A percentile compares a stretch with the other conserved stretches of the same genome.
Evolutionary conservation across 2,329 filamentous ascomycete genomes (phyloP).

Genomic region (Tolypocladium guangdongense): DNA sequence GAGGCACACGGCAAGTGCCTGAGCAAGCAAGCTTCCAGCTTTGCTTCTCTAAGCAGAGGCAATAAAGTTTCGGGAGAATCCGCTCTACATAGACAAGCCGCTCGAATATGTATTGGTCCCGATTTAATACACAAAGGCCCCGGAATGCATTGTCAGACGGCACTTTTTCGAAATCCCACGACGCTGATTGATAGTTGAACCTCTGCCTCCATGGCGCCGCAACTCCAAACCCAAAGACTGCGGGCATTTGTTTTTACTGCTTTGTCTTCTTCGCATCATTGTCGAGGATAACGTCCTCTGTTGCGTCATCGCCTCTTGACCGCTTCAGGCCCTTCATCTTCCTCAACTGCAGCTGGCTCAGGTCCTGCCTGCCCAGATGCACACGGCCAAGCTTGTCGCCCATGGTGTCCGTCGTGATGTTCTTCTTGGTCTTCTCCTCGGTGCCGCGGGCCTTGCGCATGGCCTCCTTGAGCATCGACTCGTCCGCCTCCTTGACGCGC

Average conservation of each 20-base stretch:
- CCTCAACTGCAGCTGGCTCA: conserved; percentile 77
- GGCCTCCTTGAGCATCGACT: conserved; percentile 74
- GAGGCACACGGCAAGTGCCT: too few relatives aligned
- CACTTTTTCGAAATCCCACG: neutral
- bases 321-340: conserved; percentile 99
- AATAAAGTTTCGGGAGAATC: too few relatives aligned
- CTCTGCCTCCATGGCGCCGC: neutral
- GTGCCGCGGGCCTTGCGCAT: conserved; percentile 71
- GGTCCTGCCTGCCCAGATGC: conserved; percentile 83
- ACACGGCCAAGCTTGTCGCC: conserved; percentile 95
- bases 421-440: conserved; percentile 86
- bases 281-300: conserved; percentile 29
- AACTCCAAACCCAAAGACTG: conserved; percentile 12
- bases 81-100: too few relatives aligned
- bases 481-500: conserved; percentile 67
- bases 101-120: neutral
- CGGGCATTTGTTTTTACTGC: conserved; percentile 11
- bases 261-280: conserved; percentile 28
- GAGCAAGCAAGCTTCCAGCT: too few relatives aligned
- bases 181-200: neutral
- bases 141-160: neutral
- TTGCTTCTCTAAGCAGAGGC: too few relatives aligned
- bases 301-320: conserved; percentile 49
- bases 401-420: conserved; percentile 80
- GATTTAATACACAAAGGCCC: neutral